Conservation (phyloP, 345 rosid genomes). For the Gossypioides kirkii region DNA sequence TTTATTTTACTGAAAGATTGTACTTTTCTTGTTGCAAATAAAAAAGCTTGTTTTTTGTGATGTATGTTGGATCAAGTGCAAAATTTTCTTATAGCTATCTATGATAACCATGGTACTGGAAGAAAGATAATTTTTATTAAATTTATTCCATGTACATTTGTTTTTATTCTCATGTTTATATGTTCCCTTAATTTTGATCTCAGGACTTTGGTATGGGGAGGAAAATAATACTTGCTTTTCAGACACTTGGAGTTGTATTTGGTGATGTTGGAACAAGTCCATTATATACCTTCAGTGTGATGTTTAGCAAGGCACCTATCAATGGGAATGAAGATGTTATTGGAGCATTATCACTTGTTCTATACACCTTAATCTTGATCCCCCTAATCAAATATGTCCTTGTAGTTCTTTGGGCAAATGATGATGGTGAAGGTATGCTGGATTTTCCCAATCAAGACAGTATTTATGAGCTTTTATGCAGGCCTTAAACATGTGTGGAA, state of each 20-base stretch:
- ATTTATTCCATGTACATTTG: background rate
- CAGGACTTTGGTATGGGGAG: conserved; percentile 79
- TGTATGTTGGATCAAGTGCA: conserved; percentile 3
- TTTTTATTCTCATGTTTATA: background rate
- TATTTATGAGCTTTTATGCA: background rate
- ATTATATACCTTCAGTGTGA: conserved; percentile 85
- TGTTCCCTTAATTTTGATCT: conserved; percentile 14
- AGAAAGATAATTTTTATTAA: background rate
- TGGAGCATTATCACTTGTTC: conserved; percentile 89
- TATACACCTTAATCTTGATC: conserved; percentile 83
- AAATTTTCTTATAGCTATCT: background rate
- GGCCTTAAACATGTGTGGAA: background rate
- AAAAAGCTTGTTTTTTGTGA: background rate
- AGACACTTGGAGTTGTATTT: conserved; percentile 93
- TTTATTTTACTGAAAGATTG: background rate
- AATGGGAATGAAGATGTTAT: conserved; percentile 75
- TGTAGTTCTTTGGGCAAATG: conserved; percentile 97
- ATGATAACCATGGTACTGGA: background rate
- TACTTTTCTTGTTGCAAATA: background rate
- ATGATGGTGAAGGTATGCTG: conserved; percentile 91
- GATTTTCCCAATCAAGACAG: conserved; percentile 1
- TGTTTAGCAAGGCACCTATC: conserved; percentile 87
- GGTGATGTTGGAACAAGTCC: conserved; percentile 99
- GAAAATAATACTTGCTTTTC: conserved; percentile 77
- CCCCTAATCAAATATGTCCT: conserved; percentile 90